Percentiles rank a stretch among this genome's conserved stretches.
Evolutionary conservation across 202 grass and related monocot genomes (phyloP).

Genomic region (Setaria italica): DNA sequence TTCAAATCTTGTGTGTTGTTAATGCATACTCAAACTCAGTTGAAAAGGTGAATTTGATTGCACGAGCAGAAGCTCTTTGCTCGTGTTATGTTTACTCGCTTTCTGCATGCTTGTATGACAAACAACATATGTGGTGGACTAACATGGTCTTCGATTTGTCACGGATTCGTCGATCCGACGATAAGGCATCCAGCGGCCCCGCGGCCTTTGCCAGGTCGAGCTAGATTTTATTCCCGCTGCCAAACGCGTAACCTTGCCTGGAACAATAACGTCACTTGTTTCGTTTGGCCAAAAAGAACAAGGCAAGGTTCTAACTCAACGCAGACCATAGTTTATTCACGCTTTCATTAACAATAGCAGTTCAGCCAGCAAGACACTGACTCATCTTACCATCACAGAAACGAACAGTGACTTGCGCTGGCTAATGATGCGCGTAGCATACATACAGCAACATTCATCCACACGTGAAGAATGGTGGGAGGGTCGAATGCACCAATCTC

Average conservation of each 20-base stretch:
- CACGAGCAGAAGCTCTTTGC: background rate
- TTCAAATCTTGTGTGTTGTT: background rate
- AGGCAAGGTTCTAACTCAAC: background rate
- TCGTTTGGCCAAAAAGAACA: background rate
- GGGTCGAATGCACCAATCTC: background rate
- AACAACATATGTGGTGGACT: background rate
- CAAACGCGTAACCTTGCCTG: no score
- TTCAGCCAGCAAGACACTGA: background rate
- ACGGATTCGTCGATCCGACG: no score
- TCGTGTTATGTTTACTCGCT: background rate
- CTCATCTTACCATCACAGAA: background rate
- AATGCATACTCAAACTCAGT: background rate
- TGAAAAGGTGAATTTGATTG: background rate
- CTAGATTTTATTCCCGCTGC: no score
- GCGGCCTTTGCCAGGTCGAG: no score
- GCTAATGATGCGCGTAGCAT: background rate
- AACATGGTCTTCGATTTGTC: no score
- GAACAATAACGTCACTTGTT: no score
- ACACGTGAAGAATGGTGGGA: background rate
- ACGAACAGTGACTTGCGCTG: background rate
- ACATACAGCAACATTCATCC: background rate
- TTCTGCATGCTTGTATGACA: background rate
- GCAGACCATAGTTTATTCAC: background rate
- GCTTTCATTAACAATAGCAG: background rate
- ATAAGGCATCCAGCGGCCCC: no score